Evolutionary conservation across 2,329 filamentous ascomycete species (phyloP), one percentile per base, ranked within the genome.

Genomic region (Monascus ruber): DNA sequence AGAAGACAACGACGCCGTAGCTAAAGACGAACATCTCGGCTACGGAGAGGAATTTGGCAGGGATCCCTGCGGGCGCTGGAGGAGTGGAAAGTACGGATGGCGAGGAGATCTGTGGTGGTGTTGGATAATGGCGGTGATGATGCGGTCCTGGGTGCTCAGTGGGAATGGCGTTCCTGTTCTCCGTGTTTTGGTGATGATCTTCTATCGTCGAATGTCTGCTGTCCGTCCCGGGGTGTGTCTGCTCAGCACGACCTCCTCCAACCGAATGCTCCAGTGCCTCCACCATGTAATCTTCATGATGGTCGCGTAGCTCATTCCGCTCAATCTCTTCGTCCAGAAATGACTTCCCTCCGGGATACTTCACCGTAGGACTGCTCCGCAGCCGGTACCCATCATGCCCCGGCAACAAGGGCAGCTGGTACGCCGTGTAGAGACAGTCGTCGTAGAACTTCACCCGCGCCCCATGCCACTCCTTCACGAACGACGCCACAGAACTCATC

Each of bases 21-120:
- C 85, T 89, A 62, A 93, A 96, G 51, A 98, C 82, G 58, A 94
- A 96, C 77, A 96, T 85, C 64, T 98, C 91, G 33, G 85, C 89
- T 56, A 94, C 86, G 40, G 80, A 74, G 54, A 89, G 80, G 29
- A 81, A 77, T 55, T 86, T 78, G 5, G 83, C 75, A 1, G 76
- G 76, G 24, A 85, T 72, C 26, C 76, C 73, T 6, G 55, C 24
- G 26, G 41, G 53, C 31, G 50, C 46, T 6, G 57, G 75, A 71
- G 24, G 75, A 65, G 54, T 72, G 28, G 28, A 29, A 6, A 10
- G 6, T 6, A 29, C 10, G 28, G 28, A 29, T 6, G 28, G 10
- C 2, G 28, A 10, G 28, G 28, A 6, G 10, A 6, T 10, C 28
- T 29, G 28, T 10, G 28, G 28, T 10, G 28, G 28, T 6, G 28